These are phyloP conservation scores for Millerago galiae DNA, from an alignment of 805 yeast species.

Conservation along the genomic window DNA sequence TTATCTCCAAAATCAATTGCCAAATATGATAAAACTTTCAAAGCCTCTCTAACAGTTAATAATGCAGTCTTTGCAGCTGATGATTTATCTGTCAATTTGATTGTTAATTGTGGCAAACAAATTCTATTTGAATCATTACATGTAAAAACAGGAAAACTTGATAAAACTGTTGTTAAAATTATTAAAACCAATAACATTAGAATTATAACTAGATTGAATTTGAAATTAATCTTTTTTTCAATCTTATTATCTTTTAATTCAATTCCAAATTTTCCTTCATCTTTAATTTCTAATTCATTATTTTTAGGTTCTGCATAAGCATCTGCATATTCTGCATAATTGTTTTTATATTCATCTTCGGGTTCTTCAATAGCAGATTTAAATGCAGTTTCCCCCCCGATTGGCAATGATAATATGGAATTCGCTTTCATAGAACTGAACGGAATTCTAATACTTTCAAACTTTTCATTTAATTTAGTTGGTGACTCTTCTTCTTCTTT, in stretches of 20 bases:
- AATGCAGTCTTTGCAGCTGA: constrained; percentile 28
- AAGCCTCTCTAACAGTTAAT: constrained; percentile 34
- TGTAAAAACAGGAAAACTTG: constrained; percentile 22
- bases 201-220: neutral
- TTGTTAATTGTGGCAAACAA: constrained; percentile 39
- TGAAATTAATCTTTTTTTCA: neutral
- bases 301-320: neutral
- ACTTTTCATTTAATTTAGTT: neutral
- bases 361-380: constrained; percentile 7
- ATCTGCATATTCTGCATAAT: neutral
- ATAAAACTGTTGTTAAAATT: neutral
- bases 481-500: neutral
- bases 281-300: neutral
- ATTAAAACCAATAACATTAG: neutral
- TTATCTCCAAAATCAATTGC: constrained; percentile 37
- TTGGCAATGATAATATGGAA: neutral
- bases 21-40: constrained; percentile 37
- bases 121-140: constrained; percentile 25
- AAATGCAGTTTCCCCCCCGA: constrained; percentile 6
- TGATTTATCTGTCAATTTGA: constrained; percentile 33
- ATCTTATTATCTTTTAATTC: neutral
- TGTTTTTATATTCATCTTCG: neutral
- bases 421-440: neutral
- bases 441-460: constrained; percentile 1
- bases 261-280: neutral